Percentiles rank a stretch among this genome's conserved stretches.
Conservation (phyloP, 495 filamentous ascomycete genomes). For the Aspergillus mulundensis region DNA sequence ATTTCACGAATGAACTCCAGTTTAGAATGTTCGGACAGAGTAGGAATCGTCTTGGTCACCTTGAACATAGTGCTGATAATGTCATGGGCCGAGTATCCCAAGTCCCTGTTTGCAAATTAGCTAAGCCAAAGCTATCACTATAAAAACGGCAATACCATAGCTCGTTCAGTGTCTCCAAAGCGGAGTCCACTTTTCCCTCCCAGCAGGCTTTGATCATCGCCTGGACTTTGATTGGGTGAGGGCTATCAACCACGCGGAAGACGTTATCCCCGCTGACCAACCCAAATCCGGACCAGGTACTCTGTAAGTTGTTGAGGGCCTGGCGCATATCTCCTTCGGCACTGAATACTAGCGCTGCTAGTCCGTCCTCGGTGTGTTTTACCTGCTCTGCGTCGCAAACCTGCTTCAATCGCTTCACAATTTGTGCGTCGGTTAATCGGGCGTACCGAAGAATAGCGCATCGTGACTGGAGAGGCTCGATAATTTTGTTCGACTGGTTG, state of each 20-base stretch:
- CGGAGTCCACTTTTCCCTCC: slow-evolving; percentile 82
- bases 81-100: slow-evolving; percentile 94
- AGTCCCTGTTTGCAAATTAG: slow-evolving; percentile 44
- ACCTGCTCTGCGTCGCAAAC: slow-evolving; percentile 87
- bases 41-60: slow-evolving; percentile 91
- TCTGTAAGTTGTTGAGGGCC: slow-evolving; percentile 98
- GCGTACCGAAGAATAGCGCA: slow-evolving; percentile 96
- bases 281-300: slow-evolving; percentile 90
- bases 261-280: slow-evolving; percentile 98
- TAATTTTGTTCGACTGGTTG: slow-evolving; percentile 99
- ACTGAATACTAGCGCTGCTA: slow-evolving; percentile 92
- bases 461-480: slow-evolving; percentile 93
- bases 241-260: slow-evolving; percentile 94
- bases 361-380: slow-evolving; percentile 85
- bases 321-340: slow-evolving; percentile 99
- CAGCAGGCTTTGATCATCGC: slow-evolving; percentile 96
- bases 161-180: slow-evolving; percentile 82
- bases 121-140: neutral
- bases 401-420: slow-evolving; percentile 84
- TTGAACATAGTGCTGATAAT: slow-evolving; percentile 99
- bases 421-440: slow-evolving; percentile 84
- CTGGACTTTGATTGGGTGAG: slow-evolving; percentile 97
- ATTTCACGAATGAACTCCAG: slow-evolving; percentile 97
- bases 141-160: slow-evolving; percentile 57
- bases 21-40: slow-evolving; percentile 87